Conservation (phyloP, 2,329 filamentous ascomycete species). For the Xylaria polymorpha region DNA sequence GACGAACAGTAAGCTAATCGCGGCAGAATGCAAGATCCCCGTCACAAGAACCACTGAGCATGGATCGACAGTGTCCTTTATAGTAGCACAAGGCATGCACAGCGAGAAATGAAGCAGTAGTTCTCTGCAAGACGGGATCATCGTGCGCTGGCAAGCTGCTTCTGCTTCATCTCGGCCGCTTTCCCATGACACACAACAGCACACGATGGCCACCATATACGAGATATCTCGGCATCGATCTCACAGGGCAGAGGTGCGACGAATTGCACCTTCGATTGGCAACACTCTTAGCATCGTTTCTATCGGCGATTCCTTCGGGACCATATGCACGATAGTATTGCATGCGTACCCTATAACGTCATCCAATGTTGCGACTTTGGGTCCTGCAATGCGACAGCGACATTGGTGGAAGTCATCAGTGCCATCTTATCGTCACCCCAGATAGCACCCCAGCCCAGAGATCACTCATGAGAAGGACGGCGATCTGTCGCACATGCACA, state of each 20-base stretch:
- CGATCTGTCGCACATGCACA: slow-evolving; percentile 37
- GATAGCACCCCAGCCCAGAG: slow-evolving; percentile 21
- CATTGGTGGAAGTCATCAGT: slow-evolving; percentile 23
- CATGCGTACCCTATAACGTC: slow-evolving; percentile 6
- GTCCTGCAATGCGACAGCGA: slow-evolving; percentile 29
- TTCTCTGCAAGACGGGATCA: slow-evolving; percentile 34
- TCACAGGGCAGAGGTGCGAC: slow-evolving; percentile 9
- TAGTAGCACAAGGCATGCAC: slow-evolving; percentile 37
- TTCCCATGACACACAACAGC: slow-evolving; percentile 26
- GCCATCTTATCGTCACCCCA: slow-evolving; percentile 19
- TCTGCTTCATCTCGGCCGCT: slow-evolving; percentile 24
- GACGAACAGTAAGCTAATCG: background rate
- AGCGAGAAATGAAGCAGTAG: slow-evolving; percentile 37
- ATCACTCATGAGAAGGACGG: slow-evolving; percentile 26
- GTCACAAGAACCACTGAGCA: slow-evolving; percentile 5
- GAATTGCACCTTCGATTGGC: slow-evolving; percentile 2
- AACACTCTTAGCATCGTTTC: slow-evolving; percentile 5
- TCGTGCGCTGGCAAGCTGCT: slow-evolving; percentile 21
- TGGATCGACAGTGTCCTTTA: background rate
- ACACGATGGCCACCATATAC: slow-evolving; percentile 16
- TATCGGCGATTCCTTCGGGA: slow-evolving; percentile 4
- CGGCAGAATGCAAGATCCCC: slow-evolving; percentile 3
- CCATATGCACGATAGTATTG: slow-evolving; percentile 23
- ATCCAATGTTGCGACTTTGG: slow-evolving; percentile 22
- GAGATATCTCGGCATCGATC: slow-evolving; percentile 27